phyloP scores from a whole-genome alignment of 1,284 basidiomycete genomes.

The Sphaerobolus stellatus region DNA sequence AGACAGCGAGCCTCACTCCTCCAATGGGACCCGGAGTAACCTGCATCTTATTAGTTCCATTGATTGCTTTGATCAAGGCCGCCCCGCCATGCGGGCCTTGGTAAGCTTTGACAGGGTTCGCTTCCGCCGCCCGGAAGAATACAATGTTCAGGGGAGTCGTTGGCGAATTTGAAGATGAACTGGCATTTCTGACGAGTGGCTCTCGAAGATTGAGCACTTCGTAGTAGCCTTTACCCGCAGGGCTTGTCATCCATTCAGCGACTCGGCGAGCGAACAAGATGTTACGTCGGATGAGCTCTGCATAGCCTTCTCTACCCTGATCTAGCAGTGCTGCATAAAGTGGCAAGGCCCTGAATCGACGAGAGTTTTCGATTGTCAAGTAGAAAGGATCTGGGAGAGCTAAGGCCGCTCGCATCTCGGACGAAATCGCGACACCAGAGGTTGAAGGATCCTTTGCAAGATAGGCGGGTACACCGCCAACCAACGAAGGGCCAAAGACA shows the following conservation, averaged over 20 bases:
- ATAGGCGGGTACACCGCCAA: slow-evolving; percentile 23
- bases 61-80: slow-evolving; percentile 36
- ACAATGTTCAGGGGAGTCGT: slow-evolving; percentile 43
- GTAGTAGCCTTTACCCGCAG: slow-evolving; percentile 28
- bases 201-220: slow-evolving; percentile 33
- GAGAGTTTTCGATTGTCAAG: slow-evolving; percentile 44
- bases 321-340: slow-evolving; percentile 43
- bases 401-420: slow-evolving; percentile 13
- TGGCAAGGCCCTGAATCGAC: slow-evolving; percentile 47
- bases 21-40: slow-evolving; percentile 38
- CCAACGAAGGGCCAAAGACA: slow-evolving; percentile 39
- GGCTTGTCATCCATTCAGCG: slow-evolving; percentile 29
- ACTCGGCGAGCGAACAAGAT: slow-evolving; percentile 38
- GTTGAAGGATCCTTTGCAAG: slow-evolving; percentile 39
- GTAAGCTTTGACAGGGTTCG: slow-evolving; percentile 23
- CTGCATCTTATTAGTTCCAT: slow-evolving; percentile 38
- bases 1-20: slow-evolving; percentile 44
- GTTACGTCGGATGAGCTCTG: slow-evolving; percentile 40
- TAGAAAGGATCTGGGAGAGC: slow-evolving; percentile 38
- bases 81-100: slow-evolving; percentile 17
- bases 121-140: slow-evolving; percentile 36
- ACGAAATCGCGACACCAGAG: slow-evolving; percentile 8
- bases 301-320: slow-evolving; percentile 41
- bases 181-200: neutral
- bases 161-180: neutral